Evolutionary conservation across 495 filamentous ascomycete genomes (phyloP), one percentile per base, ranked within the genome.

Genomic region (Astrothelium macrocarpum): DNA sequence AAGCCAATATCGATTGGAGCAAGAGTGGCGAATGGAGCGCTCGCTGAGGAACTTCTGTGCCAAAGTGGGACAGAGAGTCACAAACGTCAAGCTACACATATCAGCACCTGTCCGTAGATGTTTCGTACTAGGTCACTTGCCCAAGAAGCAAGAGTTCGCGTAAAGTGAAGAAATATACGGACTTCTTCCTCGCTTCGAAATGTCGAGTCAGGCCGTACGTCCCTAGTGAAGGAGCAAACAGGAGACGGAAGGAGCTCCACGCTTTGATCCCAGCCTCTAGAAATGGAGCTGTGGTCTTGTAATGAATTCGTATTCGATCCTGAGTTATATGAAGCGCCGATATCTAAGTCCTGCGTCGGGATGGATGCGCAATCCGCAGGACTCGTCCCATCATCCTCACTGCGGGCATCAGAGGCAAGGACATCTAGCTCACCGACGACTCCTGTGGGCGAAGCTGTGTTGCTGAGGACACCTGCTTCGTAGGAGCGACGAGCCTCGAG

Each of bases 1-100:
- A 36, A 18, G 68, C 62, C 29, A 67, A 66, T 4, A 70, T 64
- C 39, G 68, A 62, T 23, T 67, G 65, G 18, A 70, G 60, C 26
- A 70, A 36, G 2, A 58, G 62, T 10, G 68, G 68, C 25, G 62
- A 70, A 5, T 20, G 61, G 10, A 60, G 46, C 3, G 68, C 68
- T 16, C 68, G 59, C 42, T 64, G 68, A 31, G 68, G 68, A 1
- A 70, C 66, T 1, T 63, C 64, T 16, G 32, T 61, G 4, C 58
- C 46, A 59, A 70, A 70, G 34, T 70, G 68, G 5, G 42, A 20
- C 11, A 34, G 14, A 4, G 59, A 59, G 45, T 70, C 68, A 11
- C 46, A 62, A 2, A 67, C 36, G 45, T 70, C 68, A 59, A 70
- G 65, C 28, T 20, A 56, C 26, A 18, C 26, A 3, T 5, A 49